These are phyloP conservation scores for Myxozyma vanderwaltii DNA, from an alignment of 805 yeast genomes.

Conservation along the genomic window DNA sequence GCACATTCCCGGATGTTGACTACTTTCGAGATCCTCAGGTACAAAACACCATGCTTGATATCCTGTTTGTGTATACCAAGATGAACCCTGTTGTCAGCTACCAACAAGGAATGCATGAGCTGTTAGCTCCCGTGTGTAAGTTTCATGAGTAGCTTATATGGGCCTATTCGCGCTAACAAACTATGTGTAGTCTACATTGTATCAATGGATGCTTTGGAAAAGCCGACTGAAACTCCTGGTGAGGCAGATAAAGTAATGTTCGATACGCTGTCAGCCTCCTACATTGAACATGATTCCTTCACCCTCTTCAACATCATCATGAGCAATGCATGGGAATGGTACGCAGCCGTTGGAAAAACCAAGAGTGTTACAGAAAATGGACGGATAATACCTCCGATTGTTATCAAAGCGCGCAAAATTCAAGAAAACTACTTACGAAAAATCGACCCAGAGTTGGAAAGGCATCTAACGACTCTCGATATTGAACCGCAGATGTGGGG, in stretches of 20 bases:
- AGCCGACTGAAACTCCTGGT: background rate
- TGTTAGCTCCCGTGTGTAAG: conserved; percentile 51
- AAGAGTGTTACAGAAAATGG: conserved; percentile 24
- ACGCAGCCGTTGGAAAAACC: conserved; percentile 31
- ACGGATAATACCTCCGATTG: conserved; percentile 38
- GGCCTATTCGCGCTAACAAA: background rate
- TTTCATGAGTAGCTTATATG: background rate
- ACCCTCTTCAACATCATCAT: conserved; percentile 40
- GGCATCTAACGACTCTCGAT: conserved; percentile 32
- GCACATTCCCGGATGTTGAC: conserved; percentile 43
- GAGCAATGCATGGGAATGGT: conserved; percentile 41
- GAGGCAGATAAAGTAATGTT: conserved; percentile 21
- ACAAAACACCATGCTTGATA: conserved; percentile 43
- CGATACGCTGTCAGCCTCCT: conserved; percentile 24
- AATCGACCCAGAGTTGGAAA: conserved; percentile 40
- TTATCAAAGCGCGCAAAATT: conserved; percentile 39
- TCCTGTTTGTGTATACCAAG: conserved; percentile 52
- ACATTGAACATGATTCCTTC: conserved; percentile 41
- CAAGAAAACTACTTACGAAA: conserved; percentile 39
- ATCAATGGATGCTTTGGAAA: conserved; percentile 10
- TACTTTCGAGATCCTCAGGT: conserved; percentile 38
- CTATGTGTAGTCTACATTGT: conserved; percentile 14
- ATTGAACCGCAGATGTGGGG: conserved; percentile 47
- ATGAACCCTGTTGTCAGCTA: conserved; percentile 52
- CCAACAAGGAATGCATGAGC: conserved; percentile 59